Base-by-base conservation (phyloP, 1,139 yeast species). In the Magnusiomyces sp. region DNA sequence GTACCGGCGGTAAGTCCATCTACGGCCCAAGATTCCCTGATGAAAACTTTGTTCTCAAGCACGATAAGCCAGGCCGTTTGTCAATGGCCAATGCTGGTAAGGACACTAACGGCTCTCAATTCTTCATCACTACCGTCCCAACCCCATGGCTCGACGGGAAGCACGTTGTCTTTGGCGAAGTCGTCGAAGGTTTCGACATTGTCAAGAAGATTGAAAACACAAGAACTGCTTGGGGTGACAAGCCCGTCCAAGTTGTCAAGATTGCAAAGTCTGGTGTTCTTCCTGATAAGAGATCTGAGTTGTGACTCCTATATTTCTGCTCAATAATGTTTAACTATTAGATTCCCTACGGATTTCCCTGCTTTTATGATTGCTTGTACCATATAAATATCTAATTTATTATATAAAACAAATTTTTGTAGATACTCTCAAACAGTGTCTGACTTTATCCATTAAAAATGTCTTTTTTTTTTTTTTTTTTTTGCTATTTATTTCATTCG, bases 21-120 rank as follows among this genome's bases (percentile, higher is more conserved):
- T 89, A 88, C 75, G 96, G 96, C 60, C 76, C 74, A 65, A 84
- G 80, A 71, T 89, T 89, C 69, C 79, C 81, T 51, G 97, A 89
- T 65, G 97, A 89, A 75, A 88, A 87, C 80, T 89, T 89, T 68
- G 57, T 70, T 72, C 79, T 76, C 79, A 85, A 72, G 70, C 96
- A 88, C 76, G 79, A 77, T 74, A 83, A 77, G 73, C 96, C 97
- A 65, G 97, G 97, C 75, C 79, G 90, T 66, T 80, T 92, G 69
- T 85, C 95, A 56, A 89, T 89, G 97, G 97, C 97, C 64, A 89
- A 89, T 67, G 94, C 96, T 59, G 97, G 97, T 66, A 88, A 84
- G 67, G 83, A 89, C 80, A 87, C 96, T 73, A 89, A 89, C 69
- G 97, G 97, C 51, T 87, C 95, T 44, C 97, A 89, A 73, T 89